Percentiles rank a stretch among this genome's conserved stretches.
phyloP scores from a whole-genome alignment of 192 early-diverging fungal genomes.

The Polychytrium aggregatum region DNA sequence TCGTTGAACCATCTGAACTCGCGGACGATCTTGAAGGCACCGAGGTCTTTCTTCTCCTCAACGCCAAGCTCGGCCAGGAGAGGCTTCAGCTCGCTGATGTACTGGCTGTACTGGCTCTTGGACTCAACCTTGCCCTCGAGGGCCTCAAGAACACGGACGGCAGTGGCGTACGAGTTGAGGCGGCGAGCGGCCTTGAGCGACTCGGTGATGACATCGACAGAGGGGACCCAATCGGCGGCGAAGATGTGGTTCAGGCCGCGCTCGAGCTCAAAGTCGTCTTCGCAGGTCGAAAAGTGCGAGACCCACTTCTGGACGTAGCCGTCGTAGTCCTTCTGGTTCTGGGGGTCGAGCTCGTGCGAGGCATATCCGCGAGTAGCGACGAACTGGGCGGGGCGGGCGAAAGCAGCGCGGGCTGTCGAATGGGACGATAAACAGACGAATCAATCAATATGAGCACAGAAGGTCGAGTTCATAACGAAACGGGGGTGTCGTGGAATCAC shows the following conservation, averaged over 20 bases:
- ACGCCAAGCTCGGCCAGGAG: constrained; percentile 80
- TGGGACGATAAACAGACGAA: too few species aligned
- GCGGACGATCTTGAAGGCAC: constrained; percentile 30
- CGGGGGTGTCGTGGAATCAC: too few species aligned
- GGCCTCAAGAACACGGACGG: constrained; percentile 89
- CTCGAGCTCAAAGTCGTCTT: constrained; percentile 96
- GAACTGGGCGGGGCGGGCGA: neutral
- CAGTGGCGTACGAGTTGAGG: constrained; percentile 88
- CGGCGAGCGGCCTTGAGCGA: constrained; percentile 84
- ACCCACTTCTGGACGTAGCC: constrained; percentile 39
- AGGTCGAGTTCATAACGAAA: too few species aligned
- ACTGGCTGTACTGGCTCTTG: constrained; percentile 77
- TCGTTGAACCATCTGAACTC: constrained; percentile 33
- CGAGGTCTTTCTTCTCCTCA: constrained; percentile 79
- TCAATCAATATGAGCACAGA: too few species aligned
- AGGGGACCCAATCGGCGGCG: constrained; percentile 87
- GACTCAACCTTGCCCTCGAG: constrained; percentile 81
- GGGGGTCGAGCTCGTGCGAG: constrained; percentile 38
- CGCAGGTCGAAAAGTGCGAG: constrained; percentile 43
- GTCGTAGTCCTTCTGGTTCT: constrained; percentile 35
- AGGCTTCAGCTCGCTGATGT: constrained; percentile 79
- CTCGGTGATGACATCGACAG: constrained; percentile 76
- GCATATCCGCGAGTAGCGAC: constrained; percentile 8
- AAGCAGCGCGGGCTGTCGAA: too few species aligned
- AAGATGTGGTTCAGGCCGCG: constrained; percentile 97